These are phyloP conservation scores for Geosmithia flava DNA, from an alignment of 2,329 filamentous ascomycete species.

Conservation along the genomic window DNA sequence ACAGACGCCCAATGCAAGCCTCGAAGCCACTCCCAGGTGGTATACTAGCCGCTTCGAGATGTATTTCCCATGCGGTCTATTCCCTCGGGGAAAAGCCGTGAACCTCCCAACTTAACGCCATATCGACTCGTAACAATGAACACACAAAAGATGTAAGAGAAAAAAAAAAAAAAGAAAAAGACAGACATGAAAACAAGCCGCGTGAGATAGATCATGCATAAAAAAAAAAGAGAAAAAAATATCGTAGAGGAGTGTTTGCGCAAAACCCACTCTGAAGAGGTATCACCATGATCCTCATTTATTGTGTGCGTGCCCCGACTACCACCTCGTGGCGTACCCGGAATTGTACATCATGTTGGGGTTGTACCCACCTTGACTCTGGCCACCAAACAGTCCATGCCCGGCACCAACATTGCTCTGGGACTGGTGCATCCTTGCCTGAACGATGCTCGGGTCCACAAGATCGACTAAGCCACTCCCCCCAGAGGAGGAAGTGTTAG, in stretches of 20 bases:
- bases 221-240: constrained; percentile 2
- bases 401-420: constrained; percentile 73
- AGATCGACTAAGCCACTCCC: constrained; percentile 99
- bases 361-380: constrained; percentile 92
- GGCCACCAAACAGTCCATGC: constrained; percentile 81
- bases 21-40: neutral
- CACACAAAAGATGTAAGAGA: neutral
- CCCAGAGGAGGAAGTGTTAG: constrained; percentile 99
- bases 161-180: constrained; percentile 1
- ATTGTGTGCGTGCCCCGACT: constrained; percentile 2
- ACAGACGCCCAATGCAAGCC: neutral
- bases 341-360: constrained; percentile 72
- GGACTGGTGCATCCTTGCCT: constrained; percentile 84
- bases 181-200: constrained; percentile 1
- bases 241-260: constrained; percentile 2
- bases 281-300: constrained; percentile 1
- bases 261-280: neutral
- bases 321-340: constrained; percentile 7
- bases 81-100: neutral
- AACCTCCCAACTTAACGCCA: neutral
- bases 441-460: constrained; percentile 99
- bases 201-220: constrained; percentile 1
- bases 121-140: neutral
- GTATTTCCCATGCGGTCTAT: neutral
- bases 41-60: neutral